Conservation (phyloP, 2,329 filamentous ascomycete genomes). For the Alternaria sp. region DNA sequence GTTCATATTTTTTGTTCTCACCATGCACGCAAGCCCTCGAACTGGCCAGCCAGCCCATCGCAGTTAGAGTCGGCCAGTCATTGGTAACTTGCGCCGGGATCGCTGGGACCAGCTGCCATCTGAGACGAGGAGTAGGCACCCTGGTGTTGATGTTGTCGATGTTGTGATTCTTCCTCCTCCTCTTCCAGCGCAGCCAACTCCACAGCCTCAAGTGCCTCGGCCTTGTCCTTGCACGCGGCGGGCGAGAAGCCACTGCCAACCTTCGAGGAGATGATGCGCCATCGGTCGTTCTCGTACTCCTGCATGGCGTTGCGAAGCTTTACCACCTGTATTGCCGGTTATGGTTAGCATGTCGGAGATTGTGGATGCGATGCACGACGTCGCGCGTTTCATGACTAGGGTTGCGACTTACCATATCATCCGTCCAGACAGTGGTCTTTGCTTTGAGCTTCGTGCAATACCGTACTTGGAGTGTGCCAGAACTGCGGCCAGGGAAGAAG, state of each 20-base stretch:
- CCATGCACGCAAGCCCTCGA: conserved; percentile 36
- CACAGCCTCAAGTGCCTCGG: conserved; percentile 62
- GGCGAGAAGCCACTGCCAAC: conserved; percentile 90
- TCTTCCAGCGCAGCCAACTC: conserved; percentile 31
- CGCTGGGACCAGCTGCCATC: conserved; percentile 38
- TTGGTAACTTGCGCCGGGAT: conserved; percentile 41
- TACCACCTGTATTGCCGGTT: conserved; percentile 65
- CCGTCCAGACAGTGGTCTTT: conserved; percentile 91
- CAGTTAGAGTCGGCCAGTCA: conserved; percentile 41
- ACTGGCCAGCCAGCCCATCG: conserved; percentile 22
- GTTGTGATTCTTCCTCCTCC: conserved; percentile 31
- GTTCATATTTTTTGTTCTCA: conserved; percentile 18
- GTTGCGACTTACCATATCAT: conserved; percentile 76
- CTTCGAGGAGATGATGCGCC: conserved; percentile 90
- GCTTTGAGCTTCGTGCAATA: conserved; percentile 96
- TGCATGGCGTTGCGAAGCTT: conserved; percentile 78
- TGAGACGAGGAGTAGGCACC: conserved; percentile 42
- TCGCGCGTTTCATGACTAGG: conserved; percentile 42
- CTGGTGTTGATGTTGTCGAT: conserved; percentile 31
- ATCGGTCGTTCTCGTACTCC: conserved; percentile 90
- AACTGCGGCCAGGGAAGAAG: conserved; percentile 90
- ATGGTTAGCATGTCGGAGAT: conserved; percentile 42
- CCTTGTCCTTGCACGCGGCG: conserved; percentile 82
- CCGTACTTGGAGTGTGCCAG: conserved; percentile 87
- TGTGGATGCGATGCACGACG: conserved; percentile 41